Base-by-base conservation (phyloP, 352 stramenopile genomes). In the Pythium scleroteichum region DNA sequence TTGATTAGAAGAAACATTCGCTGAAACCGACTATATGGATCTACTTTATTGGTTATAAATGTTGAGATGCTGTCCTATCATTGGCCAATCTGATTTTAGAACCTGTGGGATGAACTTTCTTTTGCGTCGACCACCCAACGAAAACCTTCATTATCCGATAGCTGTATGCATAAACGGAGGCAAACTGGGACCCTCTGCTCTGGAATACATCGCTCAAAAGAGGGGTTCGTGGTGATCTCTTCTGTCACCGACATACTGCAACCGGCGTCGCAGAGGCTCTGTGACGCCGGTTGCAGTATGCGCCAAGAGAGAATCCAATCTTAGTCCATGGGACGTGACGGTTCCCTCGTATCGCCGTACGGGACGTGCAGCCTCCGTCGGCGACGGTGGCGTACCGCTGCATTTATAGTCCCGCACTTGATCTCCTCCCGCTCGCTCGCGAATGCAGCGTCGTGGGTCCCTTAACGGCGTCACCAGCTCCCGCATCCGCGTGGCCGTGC, bases 401-500 rank as follows among this genome's bases (percentile, higher is more conserved):
- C 29, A 35, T 10, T 10, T 35, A 35, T 35, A 35, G 29, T 35
- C 29, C 29, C 29, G 29, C 29, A 35, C 29, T 35, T 10, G 29
- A 35, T 35, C 26, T 53, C 38, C 23, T 48, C 44, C n/a, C 23
- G 4, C 40, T 32, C 33, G 12, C 32, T 17, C 32, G 23, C 22
- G 9, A 27, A 70, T 65, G 62, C 54, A 61, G 26, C 56, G 63
- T 5, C 57, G 50, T 29, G 56, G 56, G 3, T 66, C 56, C 19
- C 8, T 55, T 5, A 69, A 69, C 32, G 38, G 35, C 20, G 23
- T 26, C 2, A 27, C 61, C 4, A 49, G 63, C 24, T 77, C 71
- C 27, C 79, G 69, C 9, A 69, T 90, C 44, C 78, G 73, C 38
- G 83, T 93, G 7, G 82, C 82, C 19, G 83, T 93, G 10, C 83